A percentile compares a stretch with the other conserved stretches of the same genome.
Conservation (phyloP, 371 early-diverging fungal genomes). For the Saksenaea vasiformis region DNA sequence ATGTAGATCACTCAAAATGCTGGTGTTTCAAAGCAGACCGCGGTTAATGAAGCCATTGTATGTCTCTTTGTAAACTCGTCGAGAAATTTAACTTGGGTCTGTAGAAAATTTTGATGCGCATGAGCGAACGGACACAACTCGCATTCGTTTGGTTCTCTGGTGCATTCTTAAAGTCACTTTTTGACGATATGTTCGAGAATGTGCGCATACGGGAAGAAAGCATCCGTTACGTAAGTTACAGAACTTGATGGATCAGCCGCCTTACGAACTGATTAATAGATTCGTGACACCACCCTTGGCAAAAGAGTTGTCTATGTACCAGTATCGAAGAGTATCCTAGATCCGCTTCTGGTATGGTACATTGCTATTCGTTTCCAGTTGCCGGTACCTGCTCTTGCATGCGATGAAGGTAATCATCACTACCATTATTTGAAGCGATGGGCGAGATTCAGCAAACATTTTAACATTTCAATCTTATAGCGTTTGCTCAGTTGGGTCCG, state of each 20-base stretch:
- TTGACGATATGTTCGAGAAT: conserved; percentile 50
- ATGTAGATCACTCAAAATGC: conserved; percentile 46
- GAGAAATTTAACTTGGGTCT: not conserved
- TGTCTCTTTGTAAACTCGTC: not conserved
- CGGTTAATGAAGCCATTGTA: conserved; percentile 48
- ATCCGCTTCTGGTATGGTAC: conserved; percentile 51
- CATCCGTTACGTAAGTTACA: conserved; percentile 27
- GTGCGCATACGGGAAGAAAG: conserved; percentile 43
- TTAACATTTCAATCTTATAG: conserved; percentile 4
- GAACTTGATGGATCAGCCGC: not conserved
- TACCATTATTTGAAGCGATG: not conserved
- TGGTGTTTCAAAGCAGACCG: conserved; percentile 50
- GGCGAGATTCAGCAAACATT: too few species aligned
- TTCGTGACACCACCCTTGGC: conserved; percentile 41
- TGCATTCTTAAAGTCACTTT: conserved; percentile 38
- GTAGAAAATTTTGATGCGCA: conserved; percentile 42
- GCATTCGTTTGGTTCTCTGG: conserved; percentile 54
- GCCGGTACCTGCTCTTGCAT: conserved; percentile 52
- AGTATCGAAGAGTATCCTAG: conserved; percentile 40
- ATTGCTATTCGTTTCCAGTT: conserved; percentile 48
- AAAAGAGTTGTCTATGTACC: conserved; percentile 53
- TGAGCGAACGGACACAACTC: conserved; percentile 54
- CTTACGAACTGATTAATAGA: conserved; percentile 6
- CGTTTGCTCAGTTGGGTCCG: conserved; percentile 42
- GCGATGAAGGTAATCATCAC: conserved; percentile 38